Percentiles rank a stretch among this genome's conserved stretches.
These are phyloP conservation scores for Abelmoschus esculentus DNA, from an alignment of 345 rosid genomes.

Conservation along the genomic window DNA sequence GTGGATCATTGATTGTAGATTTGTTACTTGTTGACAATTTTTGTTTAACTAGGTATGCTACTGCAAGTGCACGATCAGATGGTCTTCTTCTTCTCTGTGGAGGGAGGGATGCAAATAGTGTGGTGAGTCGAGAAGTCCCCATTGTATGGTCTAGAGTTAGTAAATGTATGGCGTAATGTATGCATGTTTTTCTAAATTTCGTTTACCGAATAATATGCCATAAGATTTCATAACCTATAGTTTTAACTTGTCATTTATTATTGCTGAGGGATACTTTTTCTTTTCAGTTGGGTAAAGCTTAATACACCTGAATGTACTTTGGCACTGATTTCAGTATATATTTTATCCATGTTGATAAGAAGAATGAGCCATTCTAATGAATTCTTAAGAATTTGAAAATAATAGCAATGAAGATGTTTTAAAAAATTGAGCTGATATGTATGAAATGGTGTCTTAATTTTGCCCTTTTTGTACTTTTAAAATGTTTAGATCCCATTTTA, in stretches of 20 bases:
- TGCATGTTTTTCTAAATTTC: background rate
- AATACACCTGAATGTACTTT: background rate
- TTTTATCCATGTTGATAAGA: background rate
- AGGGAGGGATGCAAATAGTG: conserved; percentile 92
- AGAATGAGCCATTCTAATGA: background rate
- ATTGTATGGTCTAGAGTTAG: conserved; percentile 1
- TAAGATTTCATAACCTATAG: background rate
- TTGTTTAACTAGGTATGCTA: conserved; percentile 72
- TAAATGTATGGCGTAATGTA: background rate
- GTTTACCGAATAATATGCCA: background rate
- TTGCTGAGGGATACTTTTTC: background rate
- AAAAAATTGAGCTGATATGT: background rate
- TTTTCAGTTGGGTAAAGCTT: background rate
- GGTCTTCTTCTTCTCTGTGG: conserved; percentile 99
- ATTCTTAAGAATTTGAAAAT: background rate
- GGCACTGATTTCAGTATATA: background rate
- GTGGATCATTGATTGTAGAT: background rate
- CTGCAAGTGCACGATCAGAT: conserved; percentile 99
- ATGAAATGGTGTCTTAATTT: background rate
- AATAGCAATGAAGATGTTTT: background rate
- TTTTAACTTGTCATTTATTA: background rate
- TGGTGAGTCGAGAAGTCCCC: conserved; percentile 44
- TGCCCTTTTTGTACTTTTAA: background rate
- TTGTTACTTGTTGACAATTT: conserved; percentile 14
- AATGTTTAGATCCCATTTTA: conserved; percentile 1